Evolutionary conservation across 2,329 filamentous ascomycete species (phyloP).

Genomic region (Penicillium capsulatum): DNA sequence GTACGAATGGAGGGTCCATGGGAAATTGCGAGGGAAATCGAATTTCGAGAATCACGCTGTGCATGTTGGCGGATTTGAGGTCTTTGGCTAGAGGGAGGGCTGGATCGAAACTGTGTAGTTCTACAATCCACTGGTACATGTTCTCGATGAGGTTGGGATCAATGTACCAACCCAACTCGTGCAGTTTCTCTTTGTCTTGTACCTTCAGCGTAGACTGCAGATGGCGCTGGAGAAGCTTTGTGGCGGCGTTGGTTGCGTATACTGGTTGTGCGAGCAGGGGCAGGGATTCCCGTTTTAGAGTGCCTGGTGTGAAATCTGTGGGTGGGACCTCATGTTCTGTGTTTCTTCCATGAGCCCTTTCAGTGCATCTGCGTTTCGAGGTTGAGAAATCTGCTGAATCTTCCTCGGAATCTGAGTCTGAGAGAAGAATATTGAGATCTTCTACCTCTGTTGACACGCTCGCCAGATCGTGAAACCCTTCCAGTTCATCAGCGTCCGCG

Average conservation of each 20-base stretch:
- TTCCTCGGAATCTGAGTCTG: slow-evolving; percentile 17
- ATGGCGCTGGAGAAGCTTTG: slow-evolving; percentile 60
- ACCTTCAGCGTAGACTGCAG: slow-evolving; percentile 60
- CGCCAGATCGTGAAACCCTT: slow-evolving; percentile 29
- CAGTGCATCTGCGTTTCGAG: too few relatives aligned
- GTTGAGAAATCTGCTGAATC: too few relatives aligned
- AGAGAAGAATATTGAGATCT: slow-evolving; percentile 44
- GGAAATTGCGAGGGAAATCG: slow-evolving; percentile 76
- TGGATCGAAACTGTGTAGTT: slow-evolving; percentile 75
- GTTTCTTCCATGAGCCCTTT: too few relatives aligned
- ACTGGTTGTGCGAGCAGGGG: slow-evolving; percentile 61
- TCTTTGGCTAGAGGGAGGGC: slow-evolving; percentile 67
- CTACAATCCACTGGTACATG: slow-evolving; percentile 86
- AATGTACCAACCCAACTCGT: slow-evolving; percentile 79
- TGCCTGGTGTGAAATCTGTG: slow-evolving; percentile 65
- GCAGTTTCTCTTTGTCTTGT: slow-evolving; percentile 58
- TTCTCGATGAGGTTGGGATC: slow-evolving; percentile 63
- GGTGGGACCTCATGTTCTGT: too few relatives aligned
- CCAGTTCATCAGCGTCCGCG: not conserved
- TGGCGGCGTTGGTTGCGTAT: slow-evolving; percentile 61
- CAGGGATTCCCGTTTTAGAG: slow-evolving; percentile 58
- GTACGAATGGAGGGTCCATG: slow-evolving; percentile 75
- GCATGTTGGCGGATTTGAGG: slow-evolving; percentile 60
- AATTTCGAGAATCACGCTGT: slow-evolving; percentile 73
- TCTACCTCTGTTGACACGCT: slow-evolving; percentile 51